A percentile compares a stretch with the other conserved stretches of the same genome.
These are phyloP conservation scores for Ambrosia artemisiifolia DNA, from an alignment of 129 eudicot genomes.

Conservation along the genomic window DNA sequence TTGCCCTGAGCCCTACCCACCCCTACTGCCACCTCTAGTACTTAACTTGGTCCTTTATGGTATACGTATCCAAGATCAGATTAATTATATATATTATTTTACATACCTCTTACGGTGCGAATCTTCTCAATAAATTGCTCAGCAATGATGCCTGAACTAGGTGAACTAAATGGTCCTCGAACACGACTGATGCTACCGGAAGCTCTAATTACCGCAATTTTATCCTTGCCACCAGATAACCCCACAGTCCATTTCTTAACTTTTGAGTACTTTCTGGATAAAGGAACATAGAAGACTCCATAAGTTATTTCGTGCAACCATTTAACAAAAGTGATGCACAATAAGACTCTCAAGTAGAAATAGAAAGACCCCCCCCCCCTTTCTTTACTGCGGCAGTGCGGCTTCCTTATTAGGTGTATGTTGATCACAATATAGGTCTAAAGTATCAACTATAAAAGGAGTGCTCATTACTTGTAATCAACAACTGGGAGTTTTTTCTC, in stretches of 20 bases:
- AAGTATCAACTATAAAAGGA: not conserved
- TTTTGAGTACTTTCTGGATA: slow-evolving; percentile 77
- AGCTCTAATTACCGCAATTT: slow-evolving; percentile 89
- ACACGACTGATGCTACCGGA: slow-evolving; percentile 88
- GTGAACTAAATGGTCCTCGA: slow-evolving; percentile 54
- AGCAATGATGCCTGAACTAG: slow-evolving; percentile 72
- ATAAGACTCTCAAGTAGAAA: not conserved
- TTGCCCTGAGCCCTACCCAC: not conserved
- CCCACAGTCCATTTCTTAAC: slow-evolving; percentile 87
- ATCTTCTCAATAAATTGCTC: slow-evolving; percentile 89
- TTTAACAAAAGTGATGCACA: not conserved
- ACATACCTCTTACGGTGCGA: slow-evolving; percentile 68
- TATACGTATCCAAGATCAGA: not conserved
- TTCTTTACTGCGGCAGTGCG: no score
- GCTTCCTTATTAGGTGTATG: not conserved
- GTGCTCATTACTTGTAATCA: slow-evolving; percentile 72
- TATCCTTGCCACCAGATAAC: slow-evolving; percentile 69
- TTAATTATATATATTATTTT: not conserved
- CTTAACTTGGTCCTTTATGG: not conserved
- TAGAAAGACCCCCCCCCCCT: no score
- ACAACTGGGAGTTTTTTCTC: slow-evolving; percentile 75
- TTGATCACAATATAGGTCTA: not conserved
- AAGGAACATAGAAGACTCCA: not conserved
- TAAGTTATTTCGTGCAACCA: slow-evolving; percentile 16
- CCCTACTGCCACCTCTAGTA: not conserved